Percentiles rank a stretch among this genome's conserved stretches.
These are phyloP conservation scores for Cytospora leucostoma DNA, from an alignment of 2,329 filamentous ascomycete species.

Conservation along the genomic window DNA sequence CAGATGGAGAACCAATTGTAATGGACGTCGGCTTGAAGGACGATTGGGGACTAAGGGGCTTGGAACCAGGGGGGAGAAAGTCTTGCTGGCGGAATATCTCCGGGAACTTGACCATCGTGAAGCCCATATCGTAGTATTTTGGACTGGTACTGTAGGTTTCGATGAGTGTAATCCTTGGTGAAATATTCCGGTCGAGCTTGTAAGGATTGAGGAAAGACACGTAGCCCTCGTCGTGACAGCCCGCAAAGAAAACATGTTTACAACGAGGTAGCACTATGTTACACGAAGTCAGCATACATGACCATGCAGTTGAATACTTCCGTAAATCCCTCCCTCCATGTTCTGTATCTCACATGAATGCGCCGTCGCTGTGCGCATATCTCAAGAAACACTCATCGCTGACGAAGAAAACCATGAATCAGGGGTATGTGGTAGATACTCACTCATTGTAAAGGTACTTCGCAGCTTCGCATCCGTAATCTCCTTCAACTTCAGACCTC, in stretches of 20 bases:
- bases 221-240: conserved; percentile 12
- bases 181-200: conserved; percentile 1
- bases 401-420: no score
- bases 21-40: background rate
- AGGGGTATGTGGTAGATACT: background rate
- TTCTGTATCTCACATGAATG: no score
- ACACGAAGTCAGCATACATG: background rate
- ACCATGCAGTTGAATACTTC: no score
- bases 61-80: background rate
- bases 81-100: conserved; percentile 1
- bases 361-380: no score
- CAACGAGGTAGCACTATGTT: conserved; percentile 3
- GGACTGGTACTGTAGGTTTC: conserved; percentile 6
- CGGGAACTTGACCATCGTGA: conserved; percentile 7
- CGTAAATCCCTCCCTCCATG: no score
- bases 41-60: background rate
- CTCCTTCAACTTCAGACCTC: conserved; percentile 1
- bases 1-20: background rate
- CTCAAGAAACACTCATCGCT: background rate
- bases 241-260: conserved; percentile 13
- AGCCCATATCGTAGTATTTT: background rate
- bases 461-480: conserved; percentile 5
- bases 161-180: conserved; percentile 1
- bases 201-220: conserved; percentile 7
- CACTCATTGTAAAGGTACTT: conserved; percentile 1